Base-by-base conservation (phyloP, 768 basidiomycete genomes). In the Boletus eberwhitei region DNA sequence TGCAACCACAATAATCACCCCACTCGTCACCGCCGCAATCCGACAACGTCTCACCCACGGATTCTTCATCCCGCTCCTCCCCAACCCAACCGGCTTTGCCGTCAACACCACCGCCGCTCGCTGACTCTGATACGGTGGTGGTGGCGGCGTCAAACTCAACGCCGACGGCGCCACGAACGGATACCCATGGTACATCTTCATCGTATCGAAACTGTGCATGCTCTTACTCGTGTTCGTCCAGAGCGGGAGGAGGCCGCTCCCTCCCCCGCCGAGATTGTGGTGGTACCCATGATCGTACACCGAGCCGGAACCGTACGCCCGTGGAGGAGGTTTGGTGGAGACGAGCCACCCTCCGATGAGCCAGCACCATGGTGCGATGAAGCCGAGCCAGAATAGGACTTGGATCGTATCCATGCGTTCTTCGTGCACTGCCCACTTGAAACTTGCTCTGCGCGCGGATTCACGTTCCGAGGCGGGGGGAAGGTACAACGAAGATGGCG, bases 361-460 rank as follows among this genome's bases (percentile, higher is more conserved):
- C 88, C 88, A 90, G 49, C 88, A 78, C 69, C 86, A 81, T 0
- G 88, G 88, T 43, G 79, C 84, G 44, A 88, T 53, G 61, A 90
- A 90, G 4, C 88, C 88, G 0, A 85, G 53, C 84, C 85, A 89
- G 71, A 90, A 90, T n/a, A 87, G 72, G 66, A 85, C 78, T 62
- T 79, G 77, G 3, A 80, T 74, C 0, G 81, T 60, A 29, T 72
- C 65, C 26, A 49, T n/a, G 7, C 53, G 53, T 22, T 63, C 59
- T 1, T 35, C 40, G 29, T 31, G 56, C 9, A 47, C 13, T 21
- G 19, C 21, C 70, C 65, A 57, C n/a, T 40, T 53, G 12, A 52
- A 16, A 17, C 59, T 53, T 32, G 53, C 55, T 12, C 57, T 53
- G 5, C 58, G 60, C 64, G 70, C 42, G 49, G 69, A 59, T 12